A percentile compares a stretch with the other conserved stretches of the same genome.
phyloP scores from a whole-genome alignment of 2,329 filamentous ascomycete species.

The Dactylellina sp. region DNA sequence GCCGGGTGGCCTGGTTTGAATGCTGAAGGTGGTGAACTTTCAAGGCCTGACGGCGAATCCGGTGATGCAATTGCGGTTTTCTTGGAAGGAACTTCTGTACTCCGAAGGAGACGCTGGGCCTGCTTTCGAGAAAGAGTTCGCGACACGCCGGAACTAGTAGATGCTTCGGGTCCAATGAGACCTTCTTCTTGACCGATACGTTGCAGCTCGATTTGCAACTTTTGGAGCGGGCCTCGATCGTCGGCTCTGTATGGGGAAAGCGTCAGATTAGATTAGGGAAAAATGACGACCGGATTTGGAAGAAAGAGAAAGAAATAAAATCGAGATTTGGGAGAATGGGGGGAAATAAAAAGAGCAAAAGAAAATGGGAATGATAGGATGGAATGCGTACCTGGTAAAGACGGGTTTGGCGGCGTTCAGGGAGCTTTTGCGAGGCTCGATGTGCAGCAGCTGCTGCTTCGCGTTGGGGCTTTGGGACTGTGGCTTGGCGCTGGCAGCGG shows the following conservation, averaged over 20 bases:
- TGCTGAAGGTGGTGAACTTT: conserved; percentile 17
- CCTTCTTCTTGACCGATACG: conserved; percentile 97
- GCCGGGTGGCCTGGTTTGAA: conserved; percentile 36
- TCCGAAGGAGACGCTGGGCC: conserved; percentile 59
- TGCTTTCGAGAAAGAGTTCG: conserved; percentile 59
- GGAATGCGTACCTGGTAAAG: conserved; percentile 53
- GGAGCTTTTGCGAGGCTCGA: conserved; percentile 54
- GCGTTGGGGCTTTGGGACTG: conserved; percentile 29
- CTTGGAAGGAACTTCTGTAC: conserved; percentile 58
- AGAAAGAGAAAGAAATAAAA: background rate
- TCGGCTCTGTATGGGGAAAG: conserved; percentile 70
- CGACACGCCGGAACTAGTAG: conserved; percentile 44
- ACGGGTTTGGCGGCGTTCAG: conserved; percentile 46
- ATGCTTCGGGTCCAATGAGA: conserved; percentile 61
- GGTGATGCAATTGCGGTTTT: conserved; percentile 35
- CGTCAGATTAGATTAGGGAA: conserved; percentile 9
- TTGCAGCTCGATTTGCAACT: conserved; percentile 87
- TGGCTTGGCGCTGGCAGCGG: conserved; percentile 22
- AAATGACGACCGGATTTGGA: background rate
- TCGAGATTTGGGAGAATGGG: background rate
- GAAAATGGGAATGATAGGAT: conserved; percentile 35
- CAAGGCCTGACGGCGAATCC: conserved; percentile 38
- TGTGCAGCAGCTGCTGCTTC: conserved; percentile 42
- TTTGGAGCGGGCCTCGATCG: conserved; percentile 90
- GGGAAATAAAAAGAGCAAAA: conserved; percentile 18